Conservation (phyloP, 169 alveolate species). For the Babesia sp. region DNA sequence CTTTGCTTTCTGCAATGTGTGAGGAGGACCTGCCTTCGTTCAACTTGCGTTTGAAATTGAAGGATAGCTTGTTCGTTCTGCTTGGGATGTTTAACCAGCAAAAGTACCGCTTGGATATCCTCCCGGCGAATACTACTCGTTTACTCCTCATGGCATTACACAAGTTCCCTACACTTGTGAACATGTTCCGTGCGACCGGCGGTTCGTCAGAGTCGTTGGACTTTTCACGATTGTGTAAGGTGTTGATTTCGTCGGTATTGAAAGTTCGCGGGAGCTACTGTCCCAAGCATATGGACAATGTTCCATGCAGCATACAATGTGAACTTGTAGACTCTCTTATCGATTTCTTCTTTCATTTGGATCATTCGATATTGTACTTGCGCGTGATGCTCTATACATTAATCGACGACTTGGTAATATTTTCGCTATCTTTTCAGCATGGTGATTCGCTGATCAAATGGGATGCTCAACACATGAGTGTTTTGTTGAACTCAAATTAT, state of each 20-base stretch:
- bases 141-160: constrained; percentile 3
- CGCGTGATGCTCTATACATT: constrained; percentile 28
- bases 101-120: constrained; percentile 38
- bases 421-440: constrained; percentile 9
- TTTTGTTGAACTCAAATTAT: not conserved
- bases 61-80: constrained; percentile 26
- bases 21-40: not conserved
- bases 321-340: not conserved
- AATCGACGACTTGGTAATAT: constrained; percentile 37
- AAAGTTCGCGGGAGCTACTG: not conserved
- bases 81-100: constrained; percentile 40
- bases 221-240: constrained; percentile 40
- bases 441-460: constrained; percentile 20
- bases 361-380: constrained; percentile 20
- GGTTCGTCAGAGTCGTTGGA: constrained; percentile 34
- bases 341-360: constrained; percentile 19
- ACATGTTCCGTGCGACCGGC: constrained; percentile 18
- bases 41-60: constrained; percentile 12
- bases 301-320: not conserved
- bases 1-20: not conserved
- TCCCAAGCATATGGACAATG: not conserved
- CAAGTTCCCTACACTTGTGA: constrained; percentile 12
- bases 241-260: constrained; percentile 21
- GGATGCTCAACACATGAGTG: constrained; percentile 8
- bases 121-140: constrained; percentile 18